These are phyloP conservation scores for Lojkania enalia DNA, from an alignment of 2,329 filamentous ascomycete species.

Conservation along the genomic window DNA sequence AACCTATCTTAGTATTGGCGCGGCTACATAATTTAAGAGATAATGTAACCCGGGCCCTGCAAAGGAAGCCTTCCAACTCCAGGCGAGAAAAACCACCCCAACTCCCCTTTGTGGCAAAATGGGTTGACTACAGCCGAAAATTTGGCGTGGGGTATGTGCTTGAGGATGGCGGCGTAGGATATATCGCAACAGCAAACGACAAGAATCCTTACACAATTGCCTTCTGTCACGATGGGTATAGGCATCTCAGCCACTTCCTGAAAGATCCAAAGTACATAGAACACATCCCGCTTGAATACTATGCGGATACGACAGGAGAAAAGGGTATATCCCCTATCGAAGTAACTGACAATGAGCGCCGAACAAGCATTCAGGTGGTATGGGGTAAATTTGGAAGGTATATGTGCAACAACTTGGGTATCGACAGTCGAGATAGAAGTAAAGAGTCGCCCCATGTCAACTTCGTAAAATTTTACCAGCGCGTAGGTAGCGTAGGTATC, in stretches of 20 bases:
- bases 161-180: conserved; percentile 79
- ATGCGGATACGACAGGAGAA: conserved; percentile 67
- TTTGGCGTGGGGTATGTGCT: conserved; percentile 83
- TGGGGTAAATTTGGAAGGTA: conserved; percentile 74
- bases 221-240: conserved; percentile 71
- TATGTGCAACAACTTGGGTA: conserved; percentile 56
- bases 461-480: conserved; percentile 79
- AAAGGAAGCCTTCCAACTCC: conserved; percentile 41
- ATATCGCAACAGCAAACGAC: conserved; percentile 55
- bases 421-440: conserved; percentile 52
- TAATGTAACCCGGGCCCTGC: conserved; percentile 51
- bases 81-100: conserved; percentile 54
- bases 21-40: conserved; percentile 51
- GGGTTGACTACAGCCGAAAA: conserved; percentile 88
- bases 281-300: conserved; percentile 65
- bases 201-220: conserved; percentile 68
- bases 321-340: conserved; percentile 65
- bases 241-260: conserved; percentile 70
- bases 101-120: conserved; percentile 68
- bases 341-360: conserved; percentile 62
- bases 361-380: conserved; percentile 59
- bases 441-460: conserved; percentile 48
- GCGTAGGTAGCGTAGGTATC: conserved; percentile 77
- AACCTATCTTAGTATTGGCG: conserved; percentile 51
- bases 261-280: conserved; percentile 54